These are phyloP conservation scores for Passalora sequoiae DNA, from an alignment of 2,329 filamentous ascomycete genomes.

Conservation along the genomic window DNA sequence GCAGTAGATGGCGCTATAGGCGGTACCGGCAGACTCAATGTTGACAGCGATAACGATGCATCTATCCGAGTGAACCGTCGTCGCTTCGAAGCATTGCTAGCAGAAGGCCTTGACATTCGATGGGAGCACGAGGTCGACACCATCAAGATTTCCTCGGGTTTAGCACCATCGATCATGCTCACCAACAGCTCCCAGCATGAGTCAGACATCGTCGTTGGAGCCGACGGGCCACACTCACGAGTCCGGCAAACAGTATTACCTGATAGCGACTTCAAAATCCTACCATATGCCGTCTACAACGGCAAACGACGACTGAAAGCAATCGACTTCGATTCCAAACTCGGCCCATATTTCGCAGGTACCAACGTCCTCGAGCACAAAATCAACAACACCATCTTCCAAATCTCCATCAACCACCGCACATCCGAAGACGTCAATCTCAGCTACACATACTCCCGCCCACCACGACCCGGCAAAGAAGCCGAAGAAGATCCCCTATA, in stretches of 20 bases:
- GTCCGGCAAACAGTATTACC: conserved; percentile 29
- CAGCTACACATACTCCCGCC: conserved; percentile 41
- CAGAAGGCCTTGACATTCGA: conserved; percentile 35
- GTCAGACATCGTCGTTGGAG: conserved; percentile 30
- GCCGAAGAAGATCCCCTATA: conserved; percentile 33
- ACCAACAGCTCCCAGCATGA: conserved; percentile 5
- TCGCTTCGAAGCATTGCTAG: conserved; percentile 34
- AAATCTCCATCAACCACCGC: conserved; percentile 33
- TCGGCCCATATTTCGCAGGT: conserved; percentile 15
- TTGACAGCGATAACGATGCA: neutral
- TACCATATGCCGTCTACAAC: conserved; percentile 38
- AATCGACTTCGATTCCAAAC: conserved; percentile 13
- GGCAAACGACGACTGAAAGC: conserved; percentile 27
- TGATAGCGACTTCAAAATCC: conserved; percentile 26
- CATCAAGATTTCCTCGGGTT: neutral
- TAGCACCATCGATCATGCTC: conserved; percentile 9
- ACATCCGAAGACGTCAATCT: conserved; percentile 28
- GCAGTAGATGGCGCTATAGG: conserved; percentile 31
- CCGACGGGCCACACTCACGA: conserved; percentile 38
- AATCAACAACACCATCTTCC: conserved; percentile 25
- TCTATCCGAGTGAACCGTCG: conserved; percentile 36
- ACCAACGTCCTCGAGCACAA: conserved; percentile 27
- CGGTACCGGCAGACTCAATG: conserved; percentile 25
- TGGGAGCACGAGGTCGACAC: conserved; percentile 28
- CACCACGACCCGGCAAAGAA: conserved; percentile 24